Evolutionary conservation across 2,329 filamentous ascomycete genomes (phyloP).

Genomic region (Cryphonectria radicalis): DNA sequence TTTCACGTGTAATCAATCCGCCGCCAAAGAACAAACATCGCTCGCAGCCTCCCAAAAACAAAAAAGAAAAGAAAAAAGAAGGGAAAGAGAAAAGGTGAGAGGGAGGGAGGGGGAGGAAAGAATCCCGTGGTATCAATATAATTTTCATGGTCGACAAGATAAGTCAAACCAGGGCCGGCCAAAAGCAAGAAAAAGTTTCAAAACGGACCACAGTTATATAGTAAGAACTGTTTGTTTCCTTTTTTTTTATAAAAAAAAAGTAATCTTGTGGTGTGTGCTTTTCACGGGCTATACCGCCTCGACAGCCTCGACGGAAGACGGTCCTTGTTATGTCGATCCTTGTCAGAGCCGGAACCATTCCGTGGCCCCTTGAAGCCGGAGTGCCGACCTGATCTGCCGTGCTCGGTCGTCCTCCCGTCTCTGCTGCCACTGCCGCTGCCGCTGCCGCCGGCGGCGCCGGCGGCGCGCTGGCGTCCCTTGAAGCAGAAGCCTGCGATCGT

Average conservation of each 20-base stretch:
- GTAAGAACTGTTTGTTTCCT: no score
- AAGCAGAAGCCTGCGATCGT: conserved; percentile 42
- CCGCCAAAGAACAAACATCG: neutral
- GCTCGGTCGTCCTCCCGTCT: neutral
- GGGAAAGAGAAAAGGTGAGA: no score
- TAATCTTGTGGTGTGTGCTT: neutral
- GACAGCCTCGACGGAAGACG: conserved; percentile 32
- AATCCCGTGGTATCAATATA: conserved; percentile 13
- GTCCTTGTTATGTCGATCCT: conserved; percentile 37
- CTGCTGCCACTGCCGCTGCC: conserved; percentile 40
- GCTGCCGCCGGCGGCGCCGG: no score
- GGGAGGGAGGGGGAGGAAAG: no score
- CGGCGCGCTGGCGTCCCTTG: conserved; percentile 33
- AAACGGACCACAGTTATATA: neutral
- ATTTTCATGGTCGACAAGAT: neutral
- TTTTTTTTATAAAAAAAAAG: no score
- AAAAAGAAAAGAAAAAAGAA: neutral
- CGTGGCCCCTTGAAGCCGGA: conserved; percentile 34
- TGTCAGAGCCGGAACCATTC: conserved; percentile 40
- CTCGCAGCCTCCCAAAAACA: neutral
- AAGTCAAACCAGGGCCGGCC: no score
- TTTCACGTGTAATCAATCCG: neutral
- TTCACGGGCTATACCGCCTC: conserved; percentile 29
- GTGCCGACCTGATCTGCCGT: conserved; percentile 31
- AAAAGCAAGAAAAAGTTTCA: conserved; percentile 5